Evolutionary conservation across 2,329 filamentous ascomycete species (phyloP).

Genomic region (Colletotrichum navitas): DNA sequence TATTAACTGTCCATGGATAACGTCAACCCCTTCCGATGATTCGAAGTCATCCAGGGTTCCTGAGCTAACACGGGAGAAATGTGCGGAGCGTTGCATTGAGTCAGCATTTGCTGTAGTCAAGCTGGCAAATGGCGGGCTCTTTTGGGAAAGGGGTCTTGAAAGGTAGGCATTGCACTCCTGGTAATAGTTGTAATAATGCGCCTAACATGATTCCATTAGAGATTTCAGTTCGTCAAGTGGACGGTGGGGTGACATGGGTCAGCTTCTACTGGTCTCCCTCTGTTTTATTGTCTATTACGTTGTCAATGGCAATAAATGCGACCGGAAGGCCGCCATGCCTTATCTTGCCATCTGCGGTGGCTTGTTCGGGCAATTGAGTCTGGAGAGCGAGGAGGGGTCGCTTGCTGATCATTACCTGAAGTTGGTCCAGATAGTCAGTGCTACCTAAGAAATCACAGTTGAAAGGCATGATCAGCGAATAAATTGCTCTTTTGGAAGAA

Average conservation of each 20-base stretch:
- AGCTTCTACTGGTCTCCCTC: conserved; percentile 34
- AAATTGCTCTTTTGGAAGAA: not conserved
- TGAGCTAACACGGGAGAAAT: conserved; percentile 16
- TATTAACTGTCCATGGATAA: conserved; percentile 31
- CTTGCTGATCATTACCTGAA: conserved; percentile 33
- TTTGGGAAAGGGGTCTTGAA: conserved; percentile 31
- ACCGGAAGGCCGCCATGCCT: conserved; percentile 26
- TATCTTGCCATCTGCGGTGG: conserved; percentile 34
- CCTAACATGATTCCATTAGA: not conserved
- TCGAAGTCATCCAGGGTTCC: conserved; percentile 2
- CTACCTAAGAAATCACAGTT: not conserved
- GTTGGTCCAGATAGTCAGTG: conserved; percentile 22
- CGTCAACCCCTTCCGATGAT: conserved; percentile 8
- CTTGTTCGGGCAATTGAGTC: conserved; percentile 23
- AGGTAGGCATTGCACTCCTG: not conserved
- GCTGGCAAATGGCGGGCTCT: conserved; percentile 28
- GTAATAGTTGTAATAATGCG: rapidly evolving
- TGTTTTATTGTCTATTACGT: conserved; percentile 37
- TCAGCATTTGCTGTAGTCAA: conserved; percentile 33
- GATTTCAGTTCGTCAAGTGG: conserved; percentile 25
- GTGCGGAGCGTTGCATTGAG: conserved; percentile 27
- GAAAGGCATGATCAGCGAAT: not conserved
- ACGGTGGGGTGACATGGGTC: conserved; percentile 31
- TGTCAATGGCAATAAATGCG: conserved; percentile 20
- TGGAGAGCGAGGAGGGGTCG: conserved; percentile 23